Percentiles rank a stretch among this genome's conserved stretches.
Evolutionary conservation across 306 rosid genomes (phyloP).

Genomic region (Acacia acuminata): DNA sequence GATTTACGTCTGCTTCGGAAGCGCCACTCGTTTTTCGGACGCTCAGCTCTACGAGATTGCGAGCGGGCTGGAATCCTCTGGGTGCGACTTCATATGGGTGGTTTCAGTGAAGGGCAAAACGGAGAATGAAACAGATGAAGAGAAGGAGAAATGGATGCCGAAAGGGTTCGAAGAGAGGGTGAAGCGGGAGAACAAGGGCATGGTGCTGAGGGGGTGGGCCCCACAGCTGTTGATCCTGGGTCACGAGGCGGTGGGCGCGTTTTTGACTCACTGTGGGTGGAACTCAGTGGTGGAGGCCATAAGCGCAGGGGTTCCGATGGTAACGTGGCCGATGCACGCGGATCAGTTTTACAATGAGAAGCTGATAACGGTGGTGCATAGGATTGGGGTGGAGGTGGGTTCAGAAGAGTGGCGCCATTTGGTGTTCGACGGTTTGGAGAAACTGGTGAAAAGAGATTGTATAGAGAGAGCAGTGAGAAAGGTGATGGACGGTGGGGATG

Average conservation of each 20-base stretch:
- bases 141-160: neutral
- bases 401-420: neutral
- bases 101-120: neutral
- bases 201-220: neutral
- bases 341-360: neutral
- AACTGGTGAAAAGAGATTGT: neutral
- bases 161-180: constrained; percentile 11
- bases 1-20: neutral
- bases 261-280: neutral
- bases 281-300: neutral
- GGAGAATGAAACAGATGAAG: neutral
- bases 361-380: neutral
- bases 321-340: neutral
- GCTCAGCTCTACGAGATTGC: neutral
- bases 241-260: neutral
- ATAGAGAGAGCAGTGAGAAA: constrained; percentile 22
- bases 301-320: neutral
- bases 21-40: neutral
- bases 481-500: constrained; percentile 32
- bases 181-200: neutral
- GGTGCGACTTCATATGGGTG: neutral
- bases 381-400: neutral
- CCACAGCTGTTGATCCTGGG: neutral
- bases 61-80: neutral
- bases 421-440: neutral